Evolutionary conservation across 2,329 filamentous ascomycete genomes (phyloP).

Genomic region (Aureobasidium sp.): DNA sequence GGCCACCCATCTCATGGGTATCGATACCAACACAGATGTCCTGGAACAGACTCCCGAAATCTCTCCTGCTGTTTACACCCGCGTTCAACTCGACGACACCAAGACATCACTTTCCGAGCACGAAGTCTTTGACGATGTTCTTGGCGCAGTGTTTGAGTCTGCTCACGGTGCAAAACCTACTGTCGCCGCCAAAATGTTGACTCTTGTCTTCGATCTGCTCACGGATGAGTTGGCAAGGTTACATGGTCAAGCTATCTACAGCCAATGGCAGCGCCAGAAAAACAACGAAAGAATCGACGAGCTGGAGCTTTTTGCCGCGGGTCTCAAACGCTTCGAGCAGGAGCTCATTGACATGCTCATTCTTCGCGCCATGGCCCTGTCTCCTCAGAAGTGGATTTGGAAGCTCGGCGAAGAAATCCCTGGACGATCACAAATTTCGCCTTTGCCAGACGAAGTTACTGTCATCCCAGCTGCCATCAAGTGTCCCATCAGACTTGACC

Average conservation of each 20-base stretch:
- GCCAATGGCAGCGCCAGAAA: not conserved
- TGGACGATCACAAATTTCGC: conserved; percentile 17
- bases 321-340: conserved; percentile 22
- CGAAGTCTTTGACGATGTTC: conserved; percentile 26
- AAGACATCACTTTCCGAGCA: conserved; percentile 22
- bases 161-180: too few species aligned
- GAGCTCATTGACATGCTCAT: conserved; percentile 24
- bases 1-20: conserved; percentile 27
- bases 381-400: conserved; percentile 24
- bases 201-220: conserved; percentile 18
- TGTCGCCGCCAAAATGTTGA: conserved; percentile 22
- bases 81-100: too few species aligned
- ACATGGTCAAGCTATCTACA: not conserved
- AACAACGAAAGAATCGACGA: not conserved
- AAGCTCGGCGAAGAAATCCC: conserved; percentile 23
- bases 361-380: conserved; percentile 21
- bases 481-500: conserved; percentile 29
- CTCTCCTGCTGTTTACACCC: too few species aligned
- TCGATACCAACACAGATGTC: too few species aligned
- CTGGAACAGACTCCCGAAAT: too few species aligned
- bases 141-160: too few species aligned
- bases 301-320: conserved; percentile 17
- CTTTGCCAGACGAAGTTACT: conserved; percentile 18
- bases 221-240: conserved; percentile 7
- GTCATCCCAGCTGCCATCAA: conserved; percentile 23